Evolutionary conservation across 169 alveolate genomes (phyloP).

Genomic region (Perkinsus chesapeaki): DNA sequence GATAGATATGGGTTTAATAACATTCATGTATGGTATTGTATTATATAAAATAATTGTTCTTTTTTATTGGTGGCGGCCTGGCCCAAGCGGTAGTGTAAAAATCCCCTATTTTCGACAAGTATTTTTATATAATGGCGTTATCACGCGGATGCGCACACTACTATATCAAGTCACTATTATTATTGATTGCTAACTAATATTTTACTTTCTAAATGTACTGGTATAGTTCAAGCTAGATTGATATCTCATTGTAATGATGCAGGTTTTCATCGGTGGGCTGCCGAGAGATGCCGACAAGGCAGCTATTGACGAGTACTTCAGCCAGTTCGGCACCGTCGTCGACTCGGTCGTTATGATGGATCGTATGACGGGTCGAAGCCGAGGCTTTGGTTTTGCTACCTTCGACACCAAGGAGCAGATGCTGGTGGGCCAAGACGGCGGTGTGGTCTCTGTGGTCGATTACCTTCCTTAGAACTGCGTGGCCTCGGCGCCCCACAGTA

Average conservation of each 20-base stretch:
- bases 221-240: too few relatives aligned
- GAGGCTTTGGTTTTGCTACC: constrained; percentile 77
- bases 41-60: too few relatives aligned
- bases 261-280: constrained; percentile 74
- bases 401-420: constrained; percentile 28
- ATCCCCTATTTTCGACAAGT: too few relatives aligned
- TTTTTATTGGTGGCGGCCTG: too few relatives aligned
- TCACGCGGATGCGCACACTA: too few relatives aligned
- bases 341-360: constrained; percentile 39
- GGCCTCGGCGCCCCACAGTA: neutral
- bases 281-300: constrained; percentile 60
- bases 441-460: neutral
- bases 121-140: too few relatives aligned
- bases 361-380: constrained; percentile 56
- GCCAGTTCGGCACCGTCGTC: constrained; percentile 40
- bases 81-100: too few relatives aligned
- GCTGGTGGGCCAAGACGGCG: neutral
- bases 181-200: too few relatives aligned
- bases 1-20: too few relatives aligned
- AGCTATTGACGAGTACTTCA: constrained; percentile 48
- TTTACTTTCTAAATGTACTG: too few relatives aligned
- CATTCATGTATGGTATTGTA: too few relatives aligned
- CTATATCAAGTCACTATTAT: too few relatives aligned
- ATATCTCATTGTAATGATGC: neutral
- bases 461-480: neutral